These are phyloP conservation scores for Calonectria multiphialidica DNA, from an alignment of 2,329 filamentous ascomycete genomes.

Conservation along the genomic window DNA sequence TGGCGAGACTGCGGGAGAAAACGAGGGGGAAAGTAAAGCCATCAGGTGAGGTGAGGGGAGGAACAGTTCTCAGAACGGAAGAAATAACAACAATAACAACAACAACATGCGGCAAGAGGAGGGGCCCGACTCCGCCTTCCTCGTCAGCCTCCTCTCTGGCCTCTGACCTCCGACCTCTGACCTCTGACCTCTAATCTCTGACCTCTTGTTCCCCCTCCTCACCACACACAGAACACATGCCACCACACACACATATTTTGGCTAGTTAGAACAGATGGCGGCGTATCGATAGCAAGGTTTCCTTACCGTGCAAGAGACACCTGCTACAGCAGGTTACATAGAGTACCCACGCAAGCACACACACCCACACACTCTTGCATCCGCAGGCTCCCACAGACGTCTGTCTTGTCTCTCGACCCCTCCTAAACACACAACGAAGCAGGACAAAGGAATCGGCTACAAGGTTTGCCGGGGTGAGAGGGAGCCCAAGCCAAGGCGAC, in stretches of 20 bases:
- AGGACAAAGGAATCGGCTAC: conserved; percentile 10
- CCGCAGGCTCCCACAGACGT: background rate
- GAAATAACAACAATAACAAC: conserved; percentile 2
- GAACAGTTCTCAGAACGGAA: conserved; percentile 13
- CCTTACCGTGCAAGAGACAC: background rate
- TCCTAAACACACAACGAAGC: background rate
- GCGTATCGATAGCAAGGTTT: background rate
- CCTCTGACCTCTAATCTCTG: conserved; percentile 13
- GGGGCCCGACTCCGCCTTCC: conserved; percentile 40
- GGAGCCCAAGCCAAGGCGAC: conserved; percentile 5
- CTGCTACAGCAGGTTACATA: conserved; percentile 14
- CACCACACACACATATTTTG: conserved; percentile 3
- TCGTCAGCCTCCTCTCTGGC: conserved; percentile 39
- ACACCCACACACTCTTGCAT: background rate
- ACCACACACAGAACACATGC: conserved; percentile 21
- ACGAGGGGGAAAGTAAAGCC: conserved; percentile 27
- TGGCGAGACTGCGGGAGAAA: background rate
- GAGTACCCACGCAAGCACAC: conserved; percentile 14
- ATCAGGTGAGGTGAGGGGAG: conserved; percentile 11
- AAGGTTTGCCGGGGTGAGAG: conserved; percentile 23
- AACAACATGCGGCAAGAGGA: conserved; percentile 21
- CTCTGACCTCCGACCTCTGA: conserved; percentile 25
- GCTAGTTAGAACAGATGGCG: conserved; percentile 8
- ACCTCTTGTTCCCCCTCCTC: conserved; percentile 14
- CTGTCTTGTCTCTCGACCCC: background rate